Base-by-base conservation (phyloP, 1,284 basidiomycete species). In the Amylostereum areolatum region DNA sequence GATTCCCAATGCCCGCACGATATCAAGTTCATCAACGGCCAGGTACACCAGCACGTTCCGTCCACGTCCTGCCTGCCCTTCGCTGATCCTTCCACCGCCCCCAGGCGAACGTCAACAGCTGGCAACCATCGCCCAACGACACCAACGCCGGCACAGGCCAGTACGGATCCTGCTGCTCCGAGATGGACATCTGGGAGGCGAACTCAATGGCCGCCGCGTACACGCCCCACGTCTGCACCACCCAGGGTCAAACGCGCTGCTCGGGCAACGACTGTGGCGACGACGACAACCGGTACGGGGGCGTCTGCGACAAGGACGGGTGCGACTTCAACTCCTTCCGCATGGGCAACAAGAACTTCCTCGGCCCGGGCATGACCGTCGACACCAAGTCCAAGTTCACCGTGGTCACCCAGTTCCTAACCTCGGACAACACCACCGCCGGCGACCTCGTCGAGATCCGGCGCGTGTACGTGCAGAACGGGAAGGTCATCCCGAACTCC, bases 101-200 rank as follows among this genome's bases (percentile, higher is more conserved):
- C 6, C 51, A 70, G 68, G 68, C 67, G 50, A 70, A 70, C 59
- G 52, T 64, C 46, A 43, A 52, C 18, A 63, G 59, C 56, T 70
- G 68, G 68, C 57, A 51, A 25, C 50, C 53, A 34, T 58, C 59
- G 27, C 45, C 59, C 42, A 62, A 53, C 51, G 59, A 61, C 51
- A 55, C 62, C 52, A 68, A 70, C 59, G 53, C 68, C 28, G 68
- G 68, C 46, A 66, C 62, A 5, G 77, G 77, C 50, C 48, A 62
- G 35, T 69, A 59, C 58, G 77, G 77, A 51, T 63, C 73, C 18
- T 80, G 77, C 69, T 80, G 77, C 58, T 69, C 63, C 54, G 77
- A 79, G 69, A 78, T 79, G 76, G 77, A 79, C 60, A 65, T 80
- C 58, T 79, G 76, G 77, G 76, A 78, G 63, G 78, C 75, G 53